Evolutionary conservation across 2,329 filamentous ascomycete species (phyloP).

Genomic region (Colletotrichum tamarilloi): DNA sequence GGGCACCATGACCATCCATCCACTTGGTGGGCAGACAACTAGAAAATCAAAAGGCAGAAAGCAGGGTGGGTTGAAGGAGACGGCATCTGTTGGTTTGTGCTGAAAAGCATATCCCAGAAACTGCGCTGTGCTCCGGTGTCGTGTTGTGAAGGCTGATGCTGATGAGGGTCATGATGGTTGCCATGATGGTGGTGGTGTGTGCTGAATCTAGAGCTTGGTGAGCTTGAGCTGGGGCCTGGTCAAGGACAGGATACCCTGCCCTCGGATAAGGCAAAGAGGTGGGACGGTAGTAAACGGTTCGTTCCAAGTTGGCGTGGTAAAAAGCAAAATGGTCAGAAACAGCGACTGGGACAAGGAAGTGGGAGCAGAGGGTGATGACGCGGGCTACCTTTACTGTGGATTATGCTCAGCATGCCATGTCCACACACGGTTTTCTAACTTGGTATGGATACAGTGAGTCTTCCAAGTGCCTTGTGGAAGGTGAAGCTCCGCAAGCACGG

Average conservation of each 20-base stretch:
- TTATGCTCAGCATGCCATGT: conserved; percentile 3
- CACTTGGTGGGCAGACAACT: conserved; percentile 8
- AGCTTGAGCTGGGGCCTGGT: conserved; percentile 11
- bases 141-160: conserved; percentile 1
- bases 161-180: conserved; percentile 3
- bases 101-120: not conserved
- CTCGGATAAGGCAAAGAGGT: conserved; percentile 32
- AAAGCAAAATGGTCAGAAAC: conserved; percentile 32
- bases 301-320: conserved; percentile 31
- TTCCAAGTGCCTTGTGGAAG: not conserved
- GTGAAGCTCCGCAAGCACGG: not conserved
- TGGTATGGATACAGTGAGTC: not conserved
- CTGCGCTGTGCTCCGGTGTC: conserved; percentile 15
- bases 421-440: not conserved
- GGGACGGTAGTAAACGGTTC: conserved; percentile 35
- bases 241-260: conserved; percentile 15
- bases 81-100: conserved; percentile 18
- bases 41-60: not conserved
- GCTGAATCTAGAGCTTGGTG: not conserved
- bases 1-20: not conserved
- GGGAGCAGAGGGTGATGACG: conserved; percentile 16
- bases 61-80: not conserved
- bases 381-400: not conserved
- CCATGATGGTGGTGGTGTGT: conserved; percentile 16
- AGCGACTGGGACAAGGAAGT: conserved; percentile 21